Evolutionary conservation across 352 stramenopile species (phyloP).

Genomic region (Phytophthora europaea): DNA sequence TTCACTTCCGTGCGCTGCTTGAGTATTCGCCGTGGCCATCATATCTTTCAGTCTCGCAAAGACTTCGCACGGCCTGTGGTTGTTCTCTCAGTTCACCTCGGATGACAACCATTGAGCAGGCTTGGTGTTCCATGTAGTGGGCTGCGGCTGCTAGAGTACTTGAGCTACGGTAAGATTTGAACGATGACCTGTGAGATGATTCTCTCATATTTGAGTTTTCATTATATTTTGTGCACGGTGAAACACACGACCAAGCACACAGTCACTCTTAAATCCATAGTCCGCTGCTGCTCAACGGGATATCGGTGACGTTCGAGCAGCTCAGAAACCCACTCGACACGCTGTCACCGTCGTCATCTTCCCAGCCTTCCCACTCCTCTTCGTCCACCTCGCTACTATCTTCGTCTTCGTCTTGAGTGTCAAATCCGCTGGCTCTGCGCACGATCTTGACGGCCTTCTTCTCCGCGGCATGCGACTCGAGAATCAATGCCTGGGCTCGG

Average conservation of each 20-base stretch:
- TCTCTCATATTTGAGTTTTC: constrained; percentile 11
- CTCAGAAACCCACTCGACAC: constrained; percentile 71
- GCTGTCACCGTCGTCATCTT: constrained; percentile 41
- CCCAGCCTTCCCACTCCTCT: constrained; percentile 13
- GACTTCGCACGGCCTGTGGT: no score
- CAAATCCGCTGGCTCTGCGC: constrained; percentile 36
- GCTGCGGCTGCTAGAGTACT: no score
- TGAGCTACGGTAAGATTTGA: background rate
- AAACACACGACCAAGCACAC: background rate
- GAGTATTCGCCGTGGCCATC: no score
- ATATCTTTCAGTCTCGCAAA: no score
- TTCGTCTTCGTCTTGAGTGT: constrained; percentile 28
- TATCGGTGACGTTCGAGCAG: constrained; percentile 52
- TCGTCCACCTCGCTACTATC: constrained; percentile 27
- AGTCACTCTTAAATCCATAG: constrained; percentile 44
- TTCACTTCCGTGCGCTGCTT: no score
- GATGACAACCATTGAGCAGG: no score
- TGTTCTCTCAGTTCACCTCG: no score
- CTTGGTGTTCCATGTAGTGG: no score
- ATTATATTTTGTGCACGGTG: constrained; percentile 7
- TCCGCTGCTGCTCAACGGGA: constrained; percentile 53
- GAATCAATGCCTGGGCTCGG: constrained; percentile 49
- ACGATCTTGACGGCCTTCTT: constrained; percentile 54
- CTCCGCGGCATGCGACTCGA: constrained; percentile 56
- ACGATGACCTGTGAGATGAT: background rate